These are phyloP conservation scores for Tricholoma sp. DNA, from an alignment of 768 basidiomycete genomes.

Conservation along the genomic window DNA sequence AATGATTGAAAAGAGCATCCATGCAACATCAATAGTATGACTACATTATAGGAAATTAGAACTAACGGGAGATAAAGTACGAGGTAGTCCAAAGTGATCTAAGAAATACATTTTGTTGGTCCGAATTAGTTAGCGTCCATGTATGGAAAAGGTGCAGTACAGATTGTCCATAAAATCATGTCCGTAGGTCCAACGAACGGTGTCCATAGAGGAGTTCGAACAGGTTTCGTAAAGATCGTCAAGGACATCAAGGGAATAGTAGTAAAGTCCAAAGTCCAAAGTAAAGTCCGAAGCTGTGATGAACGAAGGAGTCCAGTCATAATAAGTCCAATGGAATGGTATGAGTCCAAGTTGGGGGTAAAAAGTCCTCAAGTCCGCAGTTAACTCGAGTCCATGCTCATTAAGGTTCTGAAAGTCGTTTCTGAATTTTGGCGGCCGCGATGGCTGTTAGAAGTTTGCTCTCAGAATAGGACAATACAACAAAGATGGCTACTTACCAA, in stretches of 20 bases:
- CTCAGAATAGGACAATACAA: background rate
- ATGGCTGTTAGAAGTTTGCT: slow-evolving; percentile 22
- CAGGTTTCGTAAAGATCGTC: slow-evolving; percentile 1
- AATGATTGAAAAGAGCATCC: too few species aligned
- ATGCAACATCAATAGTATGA: too few species aligned
- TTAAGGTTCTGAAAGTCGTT: slow-evolving; percentile 31
- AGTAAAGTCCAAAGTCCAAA: slow-evolving; percentile 1
- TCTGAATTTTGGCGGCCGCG: slow-evolving; percentile 37
- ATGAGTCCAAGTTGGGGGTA: slow-evolving; percentile 1
- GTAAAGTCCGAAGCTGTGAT: background rate
- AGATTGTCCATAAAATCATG: slow-evolving; percentile 7
- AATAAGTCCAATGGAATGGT: background rate
- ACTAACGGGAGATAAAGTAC: slow-evolving; percentile 1
- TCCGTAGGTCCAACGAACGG: background rate
- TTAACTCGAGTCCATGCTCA: background rate
- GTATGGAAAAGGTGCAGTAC: background rate
- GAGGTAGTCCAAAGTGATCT: slow-evolving; percentile 1
- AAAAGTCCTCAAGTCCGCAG: background rate
- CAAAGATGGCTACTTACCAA: slow-evolving; percentile 27
- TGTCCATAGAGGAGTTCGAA: background rate
- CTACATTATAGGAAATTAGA: slow-evolving; percentile 4
- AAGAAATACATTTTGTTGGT: slow-evolving; percentile 4
- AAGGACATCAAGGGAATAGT: background rate
- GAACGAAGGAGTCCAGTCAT: background rate
- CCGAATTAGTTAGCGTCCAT: background rate